Evolutionary conservation across 441 rosid genomes (phyloP).

Genomic region (Pelargonium australe): DNA sequence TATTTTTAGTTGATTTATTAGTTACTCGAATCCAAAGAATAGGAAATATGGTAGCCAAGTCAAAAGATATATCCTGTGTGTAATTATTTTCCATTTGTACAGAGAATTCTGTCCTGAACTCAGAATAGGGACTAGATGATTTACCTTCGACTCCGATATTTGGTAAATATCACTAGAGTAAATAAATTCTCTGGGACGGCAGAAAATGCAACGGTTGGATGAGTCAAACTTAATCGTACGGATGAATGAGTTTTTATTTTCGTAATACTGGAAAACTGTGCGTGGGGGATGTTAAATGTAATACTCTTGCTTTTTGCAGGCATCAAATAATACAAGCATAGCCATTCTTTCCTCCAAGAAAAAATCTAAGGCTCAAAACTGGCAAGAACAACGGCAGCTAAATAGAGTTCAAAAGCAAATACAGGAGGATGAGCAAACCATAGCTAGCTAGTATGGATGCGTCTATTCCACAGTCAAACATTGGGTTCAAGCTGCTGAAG

Average conservation of each 20-base stretch:
- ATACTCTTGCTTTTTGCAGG: slow-evolving; percentile 31
- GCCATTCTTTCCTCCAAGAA: slow-evolving; percentile 45
- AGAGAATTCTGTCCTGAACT: not conserved
- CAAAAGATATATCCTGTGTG: not conserved
- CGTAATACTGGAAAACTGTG: not conserved
- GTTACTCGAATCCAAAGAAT: not conserved
- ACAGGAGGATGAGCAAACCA: slow-evolving; percentile 74
- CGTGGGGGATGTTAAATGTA: slow-evolving; percentile 8
- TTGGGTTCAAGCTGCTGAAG: slow-evolving; percentile 83
- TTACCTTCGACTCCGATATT: not conserved
- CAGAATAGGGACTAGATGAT: not conserved
- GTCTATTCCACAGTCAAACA: slow-evolving; percentile 76
- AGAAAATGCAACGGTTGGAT: too few species aligned
- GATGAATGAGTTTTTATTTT: not conserved
- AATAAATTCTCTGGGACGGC: not conserved
- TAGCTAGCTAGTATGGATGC: slow-evolving; percentile 68
- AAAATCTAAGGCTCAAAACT: slow-evolving; percentile 48
- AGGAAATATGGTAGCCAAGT: not conserved
- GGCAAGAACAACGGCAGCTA: slow-evolving; percentile 68
- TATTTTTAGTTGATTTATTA: not conserved
- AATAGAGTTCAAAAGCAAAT: slow-evolving; percentile 70
- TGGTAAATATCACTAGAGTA: not conserved
- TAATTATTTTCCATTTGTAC: not conserved
- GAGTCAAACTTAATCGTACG: too few species aligned
- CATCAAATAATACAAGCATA: slow-evolving; percentile 23